Base-by-base conservation (phyloP, 192 early-diverging fungal genomes). In the Phycomyces nitens region DNA sequence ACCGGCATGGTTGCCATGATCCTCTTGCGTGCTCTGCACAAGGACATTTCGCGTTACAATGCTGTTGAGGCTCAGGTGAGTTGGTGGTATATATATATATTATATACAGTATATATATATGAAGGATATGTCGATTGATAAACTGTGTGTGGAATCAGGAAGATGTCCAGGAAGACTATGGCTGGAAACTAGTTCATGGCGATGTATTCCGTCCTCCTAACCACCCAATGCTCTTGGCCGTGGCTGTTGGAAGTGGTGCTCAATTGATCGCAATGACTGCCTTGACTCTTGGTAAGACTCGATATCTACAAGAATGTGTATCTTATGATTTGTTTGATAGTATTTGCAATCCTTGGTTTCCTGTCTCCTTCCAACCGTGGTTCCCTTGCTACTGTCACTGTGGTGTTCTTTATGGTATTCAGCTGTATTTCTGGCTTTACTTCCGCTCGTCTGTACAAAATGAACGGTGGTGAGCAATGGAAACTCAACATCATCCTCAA, bases 141-240 rank as follows among this genome's bases (percentile, higher is more conserved):
- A 20, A 16, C 24, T 38, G 38, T 42, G 63, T 53, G 21, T 54
- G 21, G 20, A 1, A 40, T 73, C 64, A 74, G 56, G 87, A 92
- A 62, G 86, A 90, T 65, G 75, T 90, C 27, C 88, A 89, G 62
- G 96, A 98, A 60, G 96, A 98, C 61, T 96, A 91, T 85, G 96
- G 96, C 3, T 98, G 96, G 96, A 98, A 97, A 76, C 86, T 93
- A 29, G 92, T 98, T 6, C 96, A 98, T 57, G 94, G 93, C 29
- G 96, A 98, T 74, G 91, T 98, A n/a, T 98, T 98, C 79, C 88
- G 96, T n/a, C 71, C 93, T 22, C 93, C 96, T 3, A 18, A 80
- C 24, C 84, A 87, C 29, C 77, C 86, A 53, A 86, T 88, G 62
- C 75, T 90, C 53, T 76, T 98, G 23, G 77, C 92, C 0, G 90